Evolutionary conservation across 2,329 filamentous ascomycete species (phyloP).

Genomic region (Neofusicoccum sp.): DNA sequence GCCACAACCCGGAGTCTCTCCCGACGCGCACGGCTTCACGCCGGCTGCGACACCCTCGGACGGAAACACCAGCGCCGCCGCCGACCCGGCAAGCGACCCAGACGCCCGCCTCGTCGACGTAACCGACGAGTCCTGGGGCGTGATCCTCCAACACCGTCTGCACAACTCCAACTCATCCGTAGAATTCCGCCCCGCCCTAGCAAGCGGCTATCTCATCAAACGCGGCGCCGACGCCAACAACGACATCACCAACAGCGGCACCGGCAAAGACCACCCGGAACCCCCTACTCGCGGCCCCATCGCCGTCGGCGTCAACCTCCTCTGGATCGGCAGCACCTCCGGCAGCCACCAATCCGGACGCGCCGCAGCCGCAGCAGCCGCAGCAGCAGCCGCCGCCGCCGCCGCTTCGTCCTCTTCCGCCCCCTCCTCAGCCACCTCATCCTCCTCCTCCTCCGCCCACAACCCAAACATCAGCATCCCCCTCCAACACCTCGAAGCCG

Average conservation of each 20-base stretch:
- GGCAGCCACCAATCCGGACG: conserved; percentile 26
- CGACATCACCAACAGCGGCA: not conserved
- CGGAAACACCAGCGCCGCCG: conserved; percentile 43
- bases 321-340: conserved; percentile 43
- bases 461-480: conserved; percentile 17
- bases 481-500: conserved; percentile 26
- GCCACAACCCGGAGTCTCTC: conserved; percentile 37
- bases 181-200: conserved; percentile 41
- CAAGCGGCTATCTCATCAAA: conserved; percentile 48
- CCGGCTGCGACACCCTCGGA: conserved; percentile 68
- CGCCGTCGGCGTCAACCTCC: conserved; percentile 46
- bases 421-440: not conserved
- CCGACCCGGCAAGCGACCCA: conserved; percentile 54
- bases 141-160: conserved; percentile 65
- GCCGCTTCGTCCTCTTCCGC: not conserved
- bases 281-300: conserved; percentile 33
- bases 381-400: not conserved
- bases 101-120: conserved; percentile 73
- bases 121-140: conserved; percentile 76
- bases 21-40: conserved; percentile 51
- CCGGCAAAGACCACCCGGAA: conserved; percentile 26
- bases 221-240: conserved; percentile 34
- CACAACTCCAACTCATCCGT: conserved; percentile 40
- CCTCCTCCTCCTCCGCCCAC: not conserved
- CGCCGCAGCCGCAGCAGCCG: not conserved